Conservation (phyloP, 225 moss, liverwort and hornwort genomes). For the Polytrichum commune region DNA sequence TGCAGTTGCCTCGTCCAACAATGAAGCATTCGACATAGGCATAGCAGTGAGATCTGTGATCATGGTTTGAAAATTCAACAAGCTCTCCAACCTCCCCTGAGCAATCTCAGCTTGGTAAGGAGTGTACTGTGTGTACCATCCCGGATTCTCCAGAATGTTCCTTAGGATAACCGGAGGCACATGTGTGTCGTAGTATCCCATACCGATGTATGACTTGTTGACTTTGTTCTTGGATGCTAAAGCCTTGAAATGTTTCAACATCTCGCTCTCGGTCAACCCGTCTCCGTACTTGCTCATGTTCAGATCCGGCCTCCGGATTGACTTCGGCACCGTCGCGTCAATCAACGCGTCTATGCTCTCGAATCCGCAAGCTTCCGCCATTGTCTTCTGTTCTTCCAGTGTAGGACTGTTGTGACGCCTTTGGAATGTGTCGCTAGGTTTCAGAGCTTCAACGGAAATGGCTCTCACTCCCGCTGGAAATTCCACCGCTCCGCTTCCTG, state of each 20-base stretch:
- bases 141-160: slow-evolving; percentile 98
- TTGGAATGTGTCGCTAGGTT: slow-evolving; percentile 89
- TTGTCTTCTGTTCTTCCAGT: slow-evolving; percentile 58
- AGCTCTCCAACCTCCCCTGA: slow-evolving; percentile 86
- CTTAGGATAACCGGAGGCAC: slow-evolving; percentile 88
- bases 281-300: slow-evolving; percentile 63
- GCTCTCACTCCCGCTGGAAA: slow-evolving; percentile 45
- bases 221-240: slow-evolving; percentile 79
- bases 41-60: slow-evolving; percentile 87
- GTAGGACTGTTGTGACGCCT: slow-evolving; percentile 88
- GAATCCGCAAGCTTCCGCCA: slow-evolving; percentile 82
- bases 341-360: slow-evolving; percentile 62
- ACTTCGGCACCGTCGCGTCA: slow-evolving; percentile 83
- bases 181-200: slow-evolving; percentile 89
- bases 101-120: slow-evolving; percentile 99
- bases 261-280: slow-evolving; percentile 87
- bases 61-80: slow-evolving; percentile 93
- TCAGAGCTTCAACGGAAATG: slow-evolving; percentile 73
- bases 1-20: slow-evolving; percentile 90
- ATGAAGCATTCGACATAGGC: slow-evolving; percentile 95
- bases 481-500: slow-evolving; percentile 18
- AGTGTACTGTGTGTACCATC: slow-evolving; percentile 99
- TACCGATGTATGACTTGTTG: slow-evolving; percentile 76
- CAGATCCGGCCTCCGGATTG: slow-evolving; percentile 66
- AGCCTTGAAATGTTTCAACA: slow-evolving; percentile 71